Conservation (phyloP, 352 stramenopile species). For the Bremia lactucae region DNA sequence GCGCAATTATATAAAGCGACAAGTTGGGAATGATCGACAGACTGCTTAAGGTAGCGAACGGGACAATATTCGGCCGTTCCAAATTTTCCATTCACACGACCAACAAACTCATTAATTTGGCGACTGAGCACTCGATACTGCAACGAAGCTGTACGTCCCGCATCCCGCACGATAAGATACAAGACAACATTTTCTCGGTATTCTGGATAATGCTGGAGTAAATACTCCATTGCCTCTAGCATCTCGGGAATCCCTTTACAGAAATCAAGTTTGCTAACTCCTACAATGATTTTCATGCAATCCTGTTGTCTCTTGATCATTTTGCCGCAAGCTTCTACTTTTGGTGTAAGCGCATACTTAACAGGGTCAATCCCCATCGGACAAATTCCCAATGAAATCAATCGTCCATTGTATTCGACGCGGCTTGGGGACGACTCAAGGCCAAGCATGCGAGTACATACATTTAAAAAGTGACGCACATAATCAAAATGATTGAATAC, state of each 20-base stretch:
- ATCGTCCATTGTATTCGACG: slow-evolving; percentile 77
- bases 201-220: slow-evolving; percentile 82
- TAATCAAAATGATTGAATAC: slow-evolving; percentile 88
- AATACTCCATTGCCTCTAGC: slow-evolving; percentile 84
- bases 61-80: slow-evolving; percentile 83
- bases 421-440: slow-evolving; percentile 80
- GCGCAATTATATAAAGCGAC: slow-evolving; percentile 84
- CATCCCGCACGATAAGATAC: slow-evolving; percentile 87
- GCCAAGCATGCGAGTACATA: slow-evolving; percentile 77
- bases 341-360: slow-evolving; percentile 65
- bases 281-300: slow-evolving; percentile 70
- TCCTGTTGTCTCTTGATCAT: slow-evolving; percentile 45
- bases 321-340: slow-evolving; percentile 40
- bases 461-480: slow-evolving; percentile 79
- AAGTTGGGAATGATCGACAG: slow-evolving; percentile 79
- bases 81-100: slow-evolving; percentile 80
- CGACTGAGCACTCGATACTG: slow-evolving; percentile 79
- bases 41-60: slow-evolving; percentile 83
- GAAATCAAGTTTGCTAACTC: slow-evolving; percentile 71
- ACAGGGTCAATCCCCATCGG: slow-evolving; percentile 84
- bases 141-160: slow-evolving; percentile 44
- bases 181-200: slow-evolving; percentile 90
- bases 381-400: slow-evolving; percentile 83
- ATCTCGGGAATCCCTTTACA: slow-evolving; percentile 85
- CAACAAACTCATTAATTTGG: slow-evolving; percentile 86